Evolutionary conservation across 768 basidiomycete genomes (phyloP).

Genomic region (Leccinum subtestaceum): DNA sequence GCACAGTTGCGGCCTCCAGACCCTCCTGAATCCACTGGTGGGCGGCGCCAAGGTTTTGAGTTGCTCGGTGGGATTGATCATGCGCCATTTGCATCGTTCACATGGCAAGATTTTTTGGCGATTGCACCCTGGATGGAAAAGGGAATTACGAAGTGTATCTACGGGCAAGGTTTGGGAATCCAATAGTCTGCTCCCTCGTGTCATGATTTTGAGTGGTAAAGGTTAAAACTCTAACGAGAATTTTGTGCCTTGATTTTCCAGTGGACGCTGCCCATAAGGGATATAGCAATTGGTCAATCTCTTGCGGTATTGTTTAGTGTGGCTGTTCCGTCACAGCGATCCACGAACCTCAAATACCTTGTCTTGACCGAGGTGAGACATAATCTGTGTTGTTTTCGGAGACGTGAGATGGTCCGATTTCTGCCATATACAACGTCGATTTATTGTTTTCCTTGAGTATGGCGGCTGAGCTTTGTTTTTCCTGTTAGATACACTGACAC

Average conservation of each 20-base stretch:
- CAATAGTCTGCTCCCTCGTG: slow-evolving; percentile 16
- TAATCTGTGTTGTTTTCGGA: slow-evolving; percentile 16
- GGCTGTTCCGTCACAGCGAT: slow-evolving; percentile 13
- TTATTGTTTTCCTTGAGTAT: slow-evolving; percentile 25
- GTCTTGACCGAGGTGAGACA: slow-evolving; percentile 35
- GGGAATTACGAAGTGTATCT: slow-evolving; percentile 58
- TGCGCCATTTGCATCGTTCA: slow-evolving; percentile 66
- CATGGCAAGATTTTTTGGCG: slow-evolving; percentile 63
- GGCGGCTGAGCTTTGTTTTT: slow-evolving; percentile 24
- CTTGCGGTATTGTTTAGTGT: slow-evolving; percentile 11
- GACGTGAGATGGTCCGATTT: slow-evolving; percentile 7
- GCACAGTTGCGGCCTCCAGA: slow-evolving; percentile 54
- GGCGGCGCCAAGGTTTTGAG: slow-evolving; percentile 46
- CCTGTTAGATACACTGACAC: slow-evolving; percentile 4
- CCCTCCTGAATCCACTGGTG: slow-evolving; percentile 37
- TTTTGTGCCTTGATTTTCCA: slow-evolving; percentile 6
- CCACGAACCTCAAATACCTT: slow-evolving; percentile 11
- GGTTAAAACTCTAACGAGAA: background rate
- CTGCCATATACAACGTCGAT: slow-evolving; percentile 1
- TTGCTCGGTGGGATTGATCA: slow-evolving; percentile 47
- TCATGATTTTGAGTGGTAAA: background rate
- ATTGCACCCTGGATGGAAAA: slow-evolving; percentile 82
- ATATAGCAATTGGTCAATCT: background rate
- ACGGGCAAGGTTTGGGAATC: slow-evolving; percentile 71
- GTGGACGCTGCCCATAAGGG: background rate